Percentiles rank a stretch among this genome's conserved stretches.
These are phyloP conservation scores for Boechera stricta DNA, from an alignment of 345 rosid genomes.

Conservation along the genomic window DNA sequence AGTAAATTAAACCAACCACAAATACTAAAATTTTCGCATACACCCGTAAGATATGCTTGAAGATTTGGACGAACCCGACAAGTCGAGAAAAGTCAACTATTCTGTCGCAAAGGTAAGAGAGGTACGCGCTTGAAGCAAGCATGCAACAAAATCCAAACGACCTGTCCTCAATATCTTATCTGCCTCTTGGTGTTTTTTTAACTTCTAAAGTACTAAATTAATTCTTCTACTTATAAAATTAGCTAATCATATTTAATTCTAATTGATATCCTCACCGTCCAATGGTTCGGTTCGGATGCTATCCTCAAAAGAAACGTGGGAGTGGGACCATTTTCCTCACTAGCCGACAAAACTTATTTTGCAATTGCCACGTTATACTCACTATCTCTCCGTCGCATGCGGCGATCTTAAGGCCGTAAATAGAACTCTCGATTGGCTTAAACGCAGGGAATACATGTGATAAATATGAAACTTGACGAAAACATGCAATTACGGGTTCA, in stretches of 20 bases:
- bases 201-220: neutral
- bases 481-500: neutral
- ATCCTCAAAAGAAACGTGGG: neutral
- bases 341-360: conserved; percentile 17
- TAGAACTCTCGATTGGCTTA: neutral
- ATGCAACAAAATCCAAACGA: conserved; percentile 36
- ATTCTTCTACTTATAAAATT: neutral
- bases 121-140: conserved; percentile 29
- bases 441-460: neutral
- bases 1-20: conserved; percentile 6
- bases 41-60: conserved; percentile 5
- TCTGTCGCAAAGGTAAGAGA: conserved; percentile 22
- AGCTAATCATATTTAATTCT: neutral
- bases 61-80: conserved; percentile 37
- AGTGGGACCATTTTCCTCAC: conserved; percentile 1
- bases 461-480: neutral
- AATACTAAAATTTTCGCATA: neutral
- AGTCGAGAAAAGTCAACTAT: conserved; percentile 36
- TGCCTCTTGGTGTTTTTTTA: conserved; percentile 4
- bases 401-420: conserved; percentile 4
- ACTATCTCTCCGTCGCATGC: conserved; percentile 18
- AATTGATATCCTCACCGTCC: conserved; percentile 16
- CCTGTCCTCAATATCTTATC: conserved; percentile 13
- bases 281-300: neutral
- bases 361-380: conserved; percentile 18